These are phyloP conservation scores for Chlamydomonas sp. DNA, from an alignment of 139 green algal species.

Conservation along the genomic window DNA sequence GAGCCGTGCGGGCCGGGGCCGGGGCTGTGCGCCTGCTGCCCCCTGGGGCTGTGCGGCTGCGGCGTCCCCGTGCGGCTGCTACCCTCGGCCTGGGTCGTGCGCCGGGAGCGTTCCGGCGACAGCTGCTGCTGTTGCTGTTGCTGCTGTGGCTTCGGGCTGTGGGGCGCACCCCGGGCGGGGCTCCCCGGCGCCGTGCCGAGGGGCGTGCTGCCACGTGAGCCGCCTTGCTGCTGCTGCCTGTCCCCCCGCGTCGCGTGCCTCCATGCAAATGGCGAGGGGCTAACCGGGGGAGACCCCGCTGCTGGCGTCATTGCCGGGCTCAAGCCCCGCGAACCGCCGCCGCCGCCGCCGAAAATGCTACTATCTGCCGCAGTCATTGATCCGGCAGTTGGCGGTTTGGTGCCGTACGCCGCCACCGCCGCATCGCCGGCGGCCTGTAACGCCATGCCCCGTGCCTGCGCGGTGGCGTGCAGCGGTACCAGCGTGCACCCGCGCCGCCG, in stretches of 20 bases:
- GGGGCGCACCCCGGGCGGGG: not conserved
- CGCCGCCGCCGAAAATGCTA: too few species aligned
- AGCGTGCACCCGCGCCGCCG: constrained; percentile 5
- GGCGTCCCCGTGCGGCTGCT: too few species aligned
- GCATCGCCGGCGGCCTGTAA: not conserved
- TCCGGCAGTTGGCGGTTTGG: too few species aligned
- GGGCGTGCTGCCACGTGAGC: not conserved
- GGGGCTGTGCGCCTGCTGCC: too few species aligned
- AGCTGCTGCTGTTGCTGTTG: too few species aligned
- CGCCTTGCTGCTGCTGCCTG: not conserved
- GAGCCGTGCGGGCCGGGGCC: too few species aligned
- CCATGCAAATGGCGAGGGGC: not conserved
- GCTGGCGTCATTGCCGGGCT: not conserved
- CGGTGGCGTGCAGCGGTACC: constrained; percentile 16
- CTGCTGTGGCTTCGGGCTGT: too few species aligned
- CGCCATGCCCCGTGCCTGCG: not conserved
- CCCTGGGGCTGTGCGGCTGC: not conserved
- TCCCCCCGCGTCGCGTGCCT: not conserved
- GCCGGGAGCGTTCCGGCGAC: too few species aligned
- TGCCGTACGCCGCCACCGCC: too few species aligned
- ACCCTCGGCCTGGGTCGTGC: too few species aligned
- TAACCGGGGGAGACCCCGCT: not conserved
- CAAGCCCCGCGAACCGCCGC: not conserved
- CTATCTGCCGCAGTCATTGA: too few species aligned
- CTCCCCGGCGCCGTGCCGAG: not conserved